A percentile compares a stretch with the other conserved stretches of the same genome.
Conservation (phyloP, 306 rosid genomes). For the Malus fusca region DNA sequence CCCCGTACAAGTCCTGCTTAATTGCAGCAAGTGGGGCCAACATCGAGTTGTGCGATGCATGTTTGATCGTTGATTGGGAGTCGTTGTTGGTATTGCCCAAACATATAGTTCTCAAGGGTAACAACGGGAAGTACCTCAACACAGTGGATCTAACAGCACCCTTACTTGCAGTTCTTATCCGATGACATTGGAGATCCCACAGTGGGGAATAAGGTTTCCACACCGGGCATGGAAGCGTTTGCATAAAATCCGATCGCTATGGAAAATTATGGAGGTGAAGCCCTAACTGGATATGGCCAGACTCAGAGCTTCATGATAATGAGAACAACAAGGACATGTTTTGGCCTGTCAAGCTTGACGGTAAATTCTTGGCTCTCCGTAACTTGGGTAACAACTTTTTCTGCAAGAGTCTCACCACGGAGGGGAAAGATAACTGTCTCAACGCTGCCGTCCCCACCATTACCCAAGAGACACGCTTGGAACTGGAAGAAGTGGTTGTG, state of each 20-base stretch:
- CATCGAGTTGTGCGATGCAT: background rate
- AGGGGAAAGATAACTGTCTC: background rate
- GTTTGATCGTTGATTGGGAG: background rate
- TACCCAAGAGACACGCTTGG: background rate
- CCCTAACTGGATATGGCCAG: background rate
- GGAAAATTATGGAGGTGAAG: background rate
- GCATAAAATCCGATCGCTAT: background rate
- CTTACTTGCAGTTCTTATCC: background rate
- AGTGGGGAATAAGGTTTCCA: background rate
- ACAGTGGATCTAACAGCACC: background rate
- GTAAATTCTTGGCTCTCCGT: background rate
- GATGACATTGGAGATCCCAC: background rate
- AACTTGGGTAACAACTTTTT: background rate
- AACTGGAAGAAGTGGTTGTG: background rate
- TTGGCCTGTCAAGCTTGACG: background rate
- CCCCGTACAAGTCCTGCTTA: background rate
- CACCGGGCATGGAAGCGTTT: background rate
- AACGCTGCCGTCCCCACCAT: background rate
- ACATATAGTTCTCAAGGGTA: slow-evolving; percentile 1
- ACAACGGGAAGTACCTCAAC: background rate
- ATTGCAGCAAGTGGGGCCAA: background rate
- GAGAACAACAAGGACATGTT: background rate
- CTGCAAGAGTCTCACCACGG: background rate
- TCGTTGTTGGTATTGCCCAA: background rate
- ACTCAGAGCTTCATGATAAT: background rate